Evolutionary conservation across 2,329 filamentous ascomycete species (phyloP), one percentile per base, ranked within the genome.

Genomic region (Neophaeococcomyces aloes): DNA sequence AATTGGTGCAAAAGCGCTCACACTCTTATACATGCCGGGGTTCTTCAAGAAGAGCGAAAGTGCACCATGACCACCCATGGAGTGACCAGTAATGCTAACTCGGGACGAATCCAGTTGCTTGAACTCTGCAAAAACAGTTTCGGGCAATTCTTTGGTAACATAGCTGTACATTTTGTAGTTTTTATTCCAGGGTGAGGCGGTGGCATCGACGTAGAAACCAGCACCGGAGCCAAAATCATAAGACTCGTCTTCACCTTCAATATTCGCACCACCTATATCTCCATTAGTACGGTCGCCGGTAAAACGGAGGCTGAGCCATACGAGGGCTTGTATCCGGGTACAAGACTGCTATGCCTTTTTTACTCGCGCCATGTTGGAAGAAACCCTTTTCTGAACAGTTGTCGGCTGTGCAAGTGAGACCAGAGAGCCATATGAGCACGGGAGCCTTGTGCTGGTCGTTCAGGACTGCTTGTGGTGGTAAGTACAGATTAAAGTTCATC

Each of bases 141-240:
- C 67, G 1, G 88, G 89, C n/a, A 98, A 78, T 66, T 98, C 91
- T 42, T 75, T 65, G n/a, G 83, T 81, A 53, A 98, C 75, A 70
- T 98, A 98, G 50, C 75, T 79, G 71, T 96, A 87, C 91, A 98
- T 98, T 56, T 81, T 81, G 73, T 98, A 98, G 61, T 86, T 78
- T 42, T 71, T 69, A 47, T 69, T 69, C 71, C 80, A 98, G 7
- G 87, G 86, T 23, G 76, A 73, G 52, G 70, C 72, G 3, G 79
- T 85, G 7, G 89, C 87, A 63, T 98, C 81, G 54, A 98, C 69
- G 71, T 98, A 98, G 74, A 98, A 98, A 43, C 86, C 86, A 1
- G 91, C 91, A 4, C 84, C 89, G 50, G 78, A 78, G 57, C 91
- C 91, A 61, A 98, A 96, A 66, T 98, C 91, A 65, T 81, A 98